Evolutionary conservation across 257 asterid species (phyloP).

Genomic region (Eucommia ulmoides): DNA sequence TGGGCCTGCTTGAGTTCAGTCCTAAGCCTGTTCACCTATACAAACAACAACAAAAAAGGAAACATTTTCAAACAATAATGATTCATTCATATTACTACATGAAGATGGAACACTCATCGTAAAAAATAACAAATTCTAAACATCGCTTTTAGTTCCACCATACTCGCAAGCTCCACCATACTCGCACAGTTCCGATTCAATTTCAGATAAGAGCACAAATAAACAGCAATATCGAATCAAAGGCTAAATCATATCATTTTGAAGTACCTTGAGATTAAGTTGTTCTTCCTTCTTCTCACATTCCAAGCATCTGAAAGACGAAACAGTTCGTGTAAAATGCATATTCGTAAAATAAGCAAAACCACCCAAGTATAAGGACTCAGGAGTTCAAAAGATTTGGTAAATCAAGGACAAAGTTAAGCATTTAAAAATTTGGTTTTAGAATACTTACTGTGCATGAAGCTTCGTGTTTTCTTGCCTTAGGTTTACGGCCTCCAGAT

Average conservation of each 20-base stretch:
- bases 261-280: conserved; percentile 49
- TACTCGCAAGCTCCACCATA: too few species aligned
- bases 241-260: background rate
- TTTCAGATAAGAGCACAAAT: conserved; percentile 1
- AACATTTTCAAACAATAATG: too few species aligned
- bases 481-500: conserved; percentile 30
- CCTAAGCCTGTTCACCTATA: conserved; percentile 29
- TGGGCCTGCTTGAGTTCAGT: conserved; percentile 26
- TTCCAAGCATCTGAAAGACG: conserved; percentile 47
- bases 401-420: too few species aligned
- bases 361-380: background rate
- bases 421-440: background rate
- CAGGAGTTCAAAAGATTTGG: too few species aligned
- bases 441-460: conserved; percentile 42
- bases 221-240: background rate
- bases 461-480: conserved; percentile 47
- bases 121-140: too few species aligned
- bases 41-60: conserved; percentile 1
- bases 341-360: background rate
- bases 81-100: too few species aligned
- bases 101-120: too few species aligned
- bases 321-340: background rate
- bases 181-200: too few species aligned
- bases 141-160: too few species aligned
- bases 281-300: conserved; percentile 40